Conservation (phyloP, 331 rosid genomes). For the Quercus tomentella region DNA sequence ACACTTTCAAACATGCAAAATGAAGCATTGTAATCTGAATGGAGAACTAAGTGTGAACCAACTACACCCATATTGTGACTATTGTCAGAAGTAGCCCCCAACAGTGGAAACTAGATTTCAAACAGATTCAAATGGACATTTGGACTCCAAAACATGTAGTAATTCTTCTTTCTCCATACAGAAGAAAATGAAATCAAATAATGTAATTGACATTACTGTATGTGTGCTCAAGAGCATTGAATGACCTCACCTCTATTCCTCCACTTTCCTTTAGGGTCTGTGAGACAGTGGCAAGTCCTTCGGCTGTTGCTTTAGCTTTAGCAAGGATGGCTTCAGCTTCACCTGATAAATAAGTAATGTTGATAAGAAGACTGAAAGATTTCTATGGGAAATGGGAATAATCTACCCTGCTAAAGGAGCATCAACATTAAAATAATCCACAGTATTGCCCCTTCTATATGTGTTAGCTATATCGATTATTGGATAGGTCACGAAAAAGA, state of each 20-base stretch:
- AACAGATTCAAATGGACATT: background rate
- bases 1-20: background rate
- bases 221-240: slow-evolving; percentile 10
- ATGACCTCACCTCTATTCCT: slow-evolving; percentile 78
- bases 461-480: background rate
- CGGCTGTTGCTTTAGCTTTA: slow-evolving; percentile 85
- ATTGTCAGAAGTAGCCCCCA: background rate
- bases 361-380: slow-evolving; percentile 15
- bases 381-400: slow-evolving; percentile 3
- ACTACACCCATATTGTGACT: background rate
- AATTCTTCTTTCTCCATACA: background rate
- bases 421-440: slow-evolving; percentile 21
- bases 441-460: background rate
- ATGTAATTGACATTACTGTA: background rate
- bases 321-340: slow-evolving; percentile 97
- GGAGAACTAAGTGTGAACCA: background rate
- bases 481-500: slow-evolving; percentile 9
- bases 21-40: background rate
- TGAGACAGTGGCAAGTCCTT: slow-evolving; percentile 71
- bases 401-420: slow-evolving; percentile 6
- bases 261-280: slow-evolving; percentile 68
- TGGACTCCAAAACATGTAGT: background rate
- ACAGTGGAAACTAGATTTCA: background rate
- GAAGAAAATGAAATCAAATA: background rate
- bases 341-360: slow-evolving; percentile 45